These are phyloP conservation scores for Penicillium argentinense DNA, from an alignment of 495 filamentous ascomycete species.

Conservation along the genomic window DNA sequence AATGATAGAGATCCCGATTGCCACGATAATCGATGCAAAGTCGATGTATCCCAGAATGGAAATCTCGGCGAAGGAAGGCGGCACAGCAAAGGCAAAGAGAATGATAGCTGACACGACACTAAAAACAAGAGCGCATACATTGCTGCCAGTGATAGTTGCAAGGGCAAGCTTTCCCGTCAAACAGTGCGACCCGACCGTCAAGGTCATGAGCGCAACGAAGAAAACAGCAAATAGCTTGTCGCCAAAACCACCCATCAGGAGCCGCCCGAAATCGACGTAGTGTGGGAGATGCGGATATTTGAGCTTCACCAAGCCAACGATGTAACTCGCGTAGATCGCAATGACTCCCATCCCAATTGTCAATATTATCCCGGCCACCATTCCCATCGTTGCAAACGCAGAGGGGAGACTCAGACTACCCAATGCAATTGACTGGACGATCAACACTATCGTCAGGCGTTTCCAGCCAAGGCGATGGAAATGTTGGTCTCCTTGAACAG, in stretches of 20 bases:
- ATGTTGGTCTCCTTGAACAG: conserved; percentile 5
- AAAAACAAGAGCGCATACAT: conserved; percentile 61
- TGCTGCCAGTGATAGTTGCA: conserved; percentile 57
- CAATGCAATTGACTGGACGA: conserved; percentile 63
- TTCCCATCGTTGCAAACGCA: conserved; percentile 58
- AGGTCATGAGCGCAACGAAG: conserved; percentile 60
- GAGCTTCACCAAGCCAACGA: conserved; percentile 67
- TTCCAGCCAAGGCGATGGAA: conserved; percentile 30
- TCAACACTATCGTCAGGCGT: conserved; percentile 40
- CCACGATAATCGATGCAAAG: conserved; percentile 60
- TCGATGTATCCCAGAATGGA: conserved; percentile 61
- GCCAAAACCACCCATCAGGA: conserved; percentile 59
- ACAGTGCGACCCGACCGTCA: conserved; percentile 69
- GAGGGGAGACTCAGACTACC: conserved; percentile 56
- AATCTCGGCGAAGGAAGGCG: conserved; percentile 49
- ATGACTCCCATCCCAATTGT: conserved; percentile 58
- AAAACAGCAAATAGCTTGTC: conserved; percentile 58
- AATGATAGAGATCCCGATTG: conserved; percentile 67
- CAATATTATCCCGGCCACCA: conserved; percentile 52
- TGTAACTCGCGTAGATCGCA: conserved; percentile 69
- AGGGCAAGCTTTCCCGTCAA: conserved; percentile 68
- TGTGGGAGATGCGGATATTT: conserved; percentile 61
- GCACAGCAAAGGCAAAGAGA: conserved; percentile 58
- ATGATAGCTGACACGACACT: conserved; percentile 59
- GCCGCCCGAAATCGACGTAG: conserved; percentile 62